phyloP scores from a whole-genome alignment of 2,329 filamentous ascomycete genomes.

The Epichloe glyceriae region DNA sequence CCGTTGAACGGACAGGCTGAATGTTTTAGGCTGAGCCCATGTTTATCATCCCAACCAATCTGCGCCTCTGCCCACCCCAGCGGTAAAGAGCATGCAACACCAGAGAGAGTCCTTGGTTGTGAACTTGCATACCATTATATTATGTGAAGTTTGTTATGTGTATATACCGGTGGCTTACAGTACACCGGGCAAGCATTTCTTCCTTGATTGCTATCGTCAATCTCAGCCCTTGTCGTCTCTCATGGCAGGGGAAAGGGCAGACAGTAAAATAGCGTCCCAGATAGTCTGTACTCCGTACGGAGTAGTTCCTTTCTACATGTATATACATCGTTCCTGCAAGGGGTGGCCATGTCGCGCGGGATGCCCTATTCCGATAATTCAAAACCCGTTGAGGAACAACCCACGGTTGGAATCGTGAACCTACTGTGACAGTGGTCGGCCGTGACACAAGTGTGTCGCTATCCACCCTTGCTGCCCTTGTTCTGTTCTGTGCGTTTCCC shows the following conservation, averaged over 20 bases:
- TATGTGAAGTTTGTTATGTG: neutral
- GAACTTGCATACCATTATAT: neutral
- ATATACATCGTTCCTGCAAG: neutral
- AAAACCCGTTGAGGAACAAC: too few species aligned
- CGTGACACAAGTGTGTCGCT: too few species aligned
- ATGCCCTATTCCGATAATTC: neutral
- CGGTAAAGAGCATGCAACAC: neutral
- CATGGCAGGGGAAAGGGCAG: too few species aligned
- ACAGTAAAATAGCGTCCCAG: neutral
- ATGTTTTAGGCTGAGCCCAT: neutral
- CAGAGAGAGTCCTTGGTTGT: neutral
- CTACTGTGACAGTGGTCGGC: too few species aligned
- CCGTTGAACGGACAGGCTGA: neutral
- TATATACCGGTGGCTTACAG: too few species aligned
- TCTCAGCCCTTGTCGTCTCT: too few species aligned
- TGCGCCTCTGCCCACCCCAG: neutral
- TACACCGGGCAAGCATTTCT: too few species aligned
- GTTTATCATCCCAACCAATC: neutral
- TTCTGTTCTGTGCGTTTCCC: too few species aligned
- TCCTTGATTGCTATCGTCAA: too few species aligned
- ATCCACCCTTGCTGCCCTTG: too few species aligned
- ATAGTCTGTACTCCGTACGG: neutral
- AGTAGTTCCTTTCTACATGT: too few species aligned
- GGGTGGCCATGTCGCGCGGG: neutral
- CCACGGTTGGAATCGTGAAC: too few species aligned